Conservation (phyloP, 1,284 basidiomycete genomes). For the Athelia psychrophila region DNA sequence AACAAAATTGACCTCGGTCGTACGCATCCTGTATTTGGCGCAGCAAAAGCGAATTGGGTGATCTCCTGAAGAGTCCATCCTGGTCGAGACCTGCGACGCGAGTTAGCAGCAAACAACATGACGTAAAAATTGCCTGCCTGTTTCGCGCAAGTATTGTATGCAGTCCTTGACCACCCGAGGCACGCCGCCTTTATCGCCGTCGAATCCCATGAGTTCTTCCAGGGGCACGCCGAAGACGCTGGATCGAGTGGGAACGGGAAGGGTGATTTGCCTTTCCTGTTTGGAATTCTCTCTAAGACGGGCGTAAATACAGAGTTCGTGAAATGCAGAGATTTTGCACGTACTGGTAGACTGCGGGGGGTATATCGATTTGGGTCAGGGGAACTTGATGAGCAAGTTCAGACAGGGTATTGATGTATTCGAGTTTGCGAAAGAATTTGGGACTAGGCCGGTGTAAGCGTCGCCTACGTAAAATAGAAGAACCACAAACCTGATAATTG, state of each 20-base stretch:
- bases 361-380: conserved; percentile 81
- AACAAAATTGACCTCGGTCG: conserved; percentile 56
- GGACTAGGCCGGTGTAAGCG: conserved; percentile 44
- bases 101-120: not conserved
- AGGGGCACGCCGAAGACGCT: conserved; percentile 77
- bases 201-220: conserved; percentile 77
- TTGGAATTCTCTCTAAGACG: conserved; percentile 68
- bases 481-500: conserved; percentile 66
- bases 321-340: conserved; percentile 13
- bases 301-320: not conserved
- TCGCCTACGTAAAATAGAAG: not conserved
- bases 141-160: conserved; percentile 66
- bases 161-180: conserved; percentile 78
- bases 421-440: conserved; percentile 84
- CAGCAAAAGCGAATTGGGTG: conserved; percentile 67
- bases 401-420: conserved; percentile 71
- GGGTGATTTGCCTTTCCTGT: conserved; percentile 61
- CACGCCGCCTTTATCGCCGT: conserved; percentile 76
- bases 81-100: conserved; percentile 53
- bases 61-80: conserved; percentile 79
- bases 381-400: conserved; percentile 74
- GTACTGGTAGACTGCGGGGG: conserved; percentile 77
- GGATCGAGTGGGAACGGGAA: conserved; percentile 58
- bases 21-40: conserved; percentile 78
- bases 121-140: conserved; percentile 33